Base-by-base conservation (phyloP, 2,329 filamentous ascomycete genomes). In the Cladorrhinum sp. region DNA sequence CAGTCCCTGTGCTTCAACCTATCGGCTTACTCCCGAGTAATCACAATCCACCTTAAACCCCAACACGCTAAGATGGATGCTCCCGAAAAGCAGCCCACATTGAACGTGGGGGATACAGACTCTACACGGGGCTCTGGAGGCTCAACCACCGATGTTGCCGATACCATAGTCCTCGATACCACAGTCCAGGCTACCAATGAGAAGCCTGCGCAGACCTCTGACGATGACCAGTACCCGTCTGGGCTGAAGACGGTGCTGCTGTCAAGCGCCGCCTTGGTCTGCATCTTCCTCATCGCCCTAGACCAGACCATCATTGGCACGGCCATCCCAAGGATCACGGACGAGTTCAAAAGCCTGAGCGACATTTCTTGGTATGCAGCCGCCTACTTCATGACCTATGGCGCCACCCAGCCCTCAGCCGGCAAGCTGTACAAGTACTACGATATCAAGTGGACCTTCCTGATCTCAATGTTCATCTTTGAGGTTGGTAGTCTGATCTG, bases 351-450 rank as follows among this genome's bases (percentile, higher is more conserved):
- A 16, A 65, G 73, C 28, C 64, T 78, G 21, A 62, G 73, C 33
- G 70, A 79, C 55, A 73, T 80, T 6, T 76, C 76, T 20, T 82
- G 80, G 79, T 81, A 82, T 60, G 77, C 75, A 3, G 73, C 74
- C 16, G 76, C 76, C 10, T 78, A 73, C 63, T 74, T 75, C 59
- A 65, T 75, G 28, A 74, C 72, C 0, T 57, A 72, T 2, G 72
- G 68, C 10, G 64, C 57, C 3, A 64, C 64, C 55, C 66, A 66
- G 55, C 62, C 65, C 1, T 39, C 64, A 2, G 66, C 67, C 57
- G 70, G 71, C 26, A 74, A 74, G 2, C 67, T 66, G 3, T 72
- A 72, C 60, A 70, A 68, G 16, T 76, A 77, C 65, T 80, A 80
- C 66, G 68, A 75, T n/a, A 70, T 80, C 42, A 68, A 67, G 50